A percentile compares a stretch with the other conserved stretches of the same genome.
These are phyloP conservation scores for Trichoderma sp. DNA, from an alignment of 2,329 filamentous ascomycete genomes.

Conservation along the genomic window DNA sequence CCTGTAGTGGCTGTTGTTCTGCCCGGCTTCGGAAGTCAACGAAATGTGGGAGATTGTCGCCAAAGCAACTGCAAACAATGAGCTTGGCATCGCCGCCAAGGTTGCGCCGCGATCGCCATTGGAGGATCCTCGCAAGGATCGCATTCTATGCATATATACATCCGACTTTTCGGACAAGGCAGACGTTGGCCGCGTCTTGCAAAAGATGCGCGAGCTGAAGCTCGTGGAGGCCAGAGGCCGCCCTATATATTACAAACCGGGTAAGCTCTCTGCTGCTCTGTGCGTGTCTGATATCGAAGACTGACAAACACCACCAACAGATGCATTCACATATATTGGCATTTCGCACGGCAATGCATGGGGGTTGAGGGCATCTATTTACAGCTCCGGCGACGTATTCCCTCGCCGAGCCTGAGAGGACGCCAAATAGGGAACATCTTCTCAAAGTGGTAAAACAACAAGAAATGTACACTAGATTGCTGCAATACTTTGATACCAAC, in stretches of 20 bases:
- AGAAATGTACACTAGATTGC: background rate
- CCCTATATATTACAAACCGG: constrained; percentile 75
- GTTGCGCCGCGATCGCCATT: constrained; percentile 55
- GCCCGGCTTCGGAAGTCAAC: constrained; percentile 51
- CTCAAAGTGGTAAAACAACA: background rate
- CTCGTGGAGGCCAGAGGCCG: constrained; percentile 49
- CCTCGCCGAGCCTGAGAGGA: constrained; percentile 1
- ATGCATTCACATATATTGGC: constrained; percentile 66
- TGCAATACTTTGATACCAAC: background rate
- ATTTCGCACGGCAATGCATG: constrained; percentile 60
- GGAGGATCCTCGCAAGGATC: constrained; percentile 39
- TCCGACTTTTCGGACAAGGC: constrained; percentile 65
- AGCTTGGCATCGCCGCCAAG: constrained; percentile 71
- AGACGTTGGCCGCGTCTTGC: constrained; percentile 68
- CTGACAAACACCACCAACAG: constrained; percentile 34
- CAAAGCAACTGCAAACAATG: constrained; percentile 62
- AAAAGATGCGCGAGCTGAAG: constrained; percentile 58
- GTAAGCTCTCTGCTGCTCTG: constrained; percentile 40
- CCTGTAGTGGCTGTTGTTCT: constrained; percentile 76
- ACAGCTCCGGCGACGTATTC: constrained; percentile 46
- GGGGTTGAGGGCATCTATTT: constrained; percentile 58
- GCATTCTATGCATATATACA: constrained; percentile 77
- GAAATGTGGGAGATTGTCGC: constrained; percentile 65
- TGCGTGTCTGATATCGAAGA: background rate
- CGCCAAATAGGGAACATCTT: background rate